Conservation (phyloP, 2,329 filamentous ascomycete genomes). For the Phoma sp. region DNA sequence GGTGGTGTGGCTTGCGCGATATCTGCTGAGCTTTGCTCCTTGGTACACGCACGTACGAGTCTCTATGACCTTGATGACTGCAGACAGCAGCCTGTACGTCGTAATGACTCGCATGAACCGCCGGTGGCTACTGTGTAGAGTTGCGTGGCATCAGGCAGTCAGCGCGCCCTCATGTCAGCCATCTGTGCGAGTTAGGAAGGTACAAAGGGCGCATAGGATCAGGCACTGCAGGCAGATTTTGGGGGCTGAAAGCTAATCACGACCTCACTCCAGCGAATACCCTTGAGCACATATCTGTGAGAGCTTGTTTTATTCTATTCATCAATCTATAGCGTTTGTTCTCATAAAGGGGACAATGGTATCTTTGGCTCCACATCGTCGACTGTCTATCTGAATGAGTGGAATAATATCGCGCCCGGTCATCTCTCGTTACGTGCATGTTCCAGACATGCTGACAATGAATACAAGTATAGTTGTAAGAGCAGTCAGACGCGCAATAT, state of each 20-base stretch:
- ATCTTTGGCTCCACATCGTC: not conserved
- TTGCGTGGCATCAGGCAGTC: slow-evolving; percentile 4
- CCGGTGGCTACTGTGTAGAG: no score
- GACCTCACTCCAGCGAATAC: not conserved
- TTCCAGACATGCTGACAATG: slow-evolving; percentile 27
- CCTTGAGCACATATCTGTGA: not conserved
- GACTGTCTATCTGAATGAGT: slow-evolving; percentile 22
- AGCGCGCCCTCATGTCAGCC: slow-evolving; percentile 1
- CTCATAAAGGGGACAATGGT: slow-evolving; percentile 16
- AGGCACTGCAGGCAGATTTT: slow-evolving; percentile 8
- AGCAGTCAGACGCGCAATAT: slow-evolving; percentile 29
- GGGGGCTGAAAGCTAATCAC: slow-evolving; percentile 13
- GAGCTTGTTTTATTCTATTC: not conserved
- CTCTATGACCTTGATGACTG: slow-evolving; percentile 2
- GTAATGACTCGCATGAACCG: slow-evolving; percentile 3
- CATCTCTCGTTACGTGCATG: slow-evolving; percentile 23
- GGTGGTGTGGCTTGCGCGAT: not conserved
- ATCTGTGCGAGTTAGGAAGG: not conserved
- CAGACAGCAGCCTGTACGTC: not conserved
- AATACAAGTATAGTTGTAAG: slow-evolving; percentile 18
- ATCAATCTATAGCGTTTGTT: not conserved
- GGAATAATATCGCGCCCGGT: slow-evolving; percentile 13
- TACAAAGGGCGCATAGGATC: not conserved
- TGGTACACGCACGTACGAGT: not conserved
- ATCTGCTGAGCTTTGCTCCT: not conserved